These are phyloP conservation scores for Cornus suecica DNA, from an alignment of 148 eudicot genomes.

Conservation along the genomic window DNA sequence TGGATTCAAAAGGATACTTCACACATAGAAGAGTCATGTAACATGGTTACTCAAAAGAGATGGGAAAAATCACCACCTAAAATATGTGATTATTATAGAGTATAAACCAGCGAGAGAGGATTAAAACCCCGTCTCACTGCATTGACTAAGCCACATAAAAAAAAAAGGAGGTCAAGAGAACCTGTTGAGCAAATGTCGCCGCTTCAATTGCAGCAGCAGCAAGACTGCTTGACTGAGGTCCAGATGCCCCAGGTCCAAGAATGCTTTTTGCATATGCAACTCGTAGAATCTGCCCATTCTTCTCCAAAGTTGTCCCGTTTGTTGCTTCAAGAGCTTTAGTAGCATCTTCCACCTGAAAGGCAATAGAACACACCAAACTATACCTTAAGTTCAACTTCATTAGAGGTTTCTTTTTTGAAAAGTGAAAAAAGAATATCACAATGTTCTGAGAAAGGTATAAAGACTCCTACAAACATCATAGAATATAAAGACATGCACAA, in stretches of 20 bases:
- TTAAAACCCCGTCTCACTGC: neutral
- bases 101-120: neutral
- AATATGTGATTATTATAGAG: neutral
- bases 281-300: slow-evolving; percentile 88
- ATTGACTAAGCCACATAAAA: neutral
- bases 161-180: slow-evolving; percentile 9
- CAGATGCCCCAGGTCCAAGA: slow-evolving; percentile 72
- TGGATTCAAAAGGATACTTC: no score
- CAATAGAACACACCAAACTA: slow-evolving; percentile 3
- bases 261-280: slow-evolving; percentile 98
- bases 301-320: slow-evolving; percentile 83
- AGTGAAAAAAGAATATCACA: no score
- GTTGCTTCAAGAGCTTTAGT: slow-evolving; percentile 92
- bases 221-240: slow-evolving; percentile 86
- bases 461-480: no score
- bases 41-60: no score
- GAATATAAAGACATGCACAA: no score
- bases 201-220: slow-evolving; percentile 99
- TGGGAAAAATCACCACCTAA: neutral
- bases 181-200: slow-evolving; percentile 97
- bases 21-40: no score
- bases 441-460: no score
- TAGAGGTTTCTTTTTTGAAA: neutral
- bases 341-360: slow-evolving; percentile 83
- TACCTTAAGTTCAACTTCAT: neutral